Conservation (phyloP, 2,329 filamentous ascomycete genomes). For the Tolypocladium album region DNA sequence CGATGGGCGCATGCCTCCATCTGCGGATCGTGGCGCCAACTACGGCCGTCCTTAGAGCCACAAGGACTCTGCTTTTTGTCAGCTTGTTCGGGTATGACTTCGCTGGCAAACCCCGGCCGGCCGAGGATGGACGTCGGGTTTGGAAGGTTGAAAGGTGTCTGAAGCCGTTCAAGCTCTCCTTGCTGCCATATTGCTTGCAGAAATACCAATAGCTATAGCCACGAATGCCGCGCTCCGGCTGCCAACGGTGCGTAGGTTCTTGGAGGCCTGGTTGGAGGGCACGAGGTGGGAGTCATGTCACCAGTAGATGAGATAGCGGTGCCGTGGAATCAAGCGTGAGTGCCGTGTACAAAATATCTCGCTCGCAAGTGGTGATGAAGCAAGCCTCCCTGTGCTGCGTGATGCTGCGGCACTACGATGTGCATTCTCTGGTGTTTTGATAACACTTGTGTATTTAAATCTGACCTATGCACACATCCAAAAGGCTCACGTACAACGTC, state of each 20-base stretch:
- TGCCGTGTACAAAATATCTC: neutral
- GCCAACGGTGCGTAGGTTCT: neutral
- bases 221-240: neutral
- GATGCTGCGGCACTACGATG: neutral
- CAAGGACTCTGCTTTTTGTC: neutral
- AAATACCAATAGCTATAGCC: neutral
- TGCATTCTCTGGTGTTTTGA: neutral
- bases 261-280: slow-evolving; percentile 1
- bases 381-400: too few species aligned
- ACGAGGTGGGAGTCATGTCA: neutral
- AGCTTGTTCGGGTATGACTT: neutral
- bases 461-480: neutral
- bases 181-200: neutral
- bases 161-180: neutral
- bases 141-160: neutral
- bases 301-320: neutral
- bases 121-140: neutral
- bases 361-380: neutral
- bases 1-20: slow-evolving; percentile 42
- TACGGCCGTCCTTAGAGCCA: slow-evolving; percentile 19
- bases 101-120: neutral
- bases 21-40: slow-evolving; percentile 28
- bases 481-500: neutral
- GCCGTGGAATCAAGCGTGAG: neutral
- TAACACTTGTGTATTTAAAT: neutral